Evolutionary conservation across 495 filamentous ascomycete genomes (phyloP).

Genomic region (Penicillium robsamsonii): DNA sequence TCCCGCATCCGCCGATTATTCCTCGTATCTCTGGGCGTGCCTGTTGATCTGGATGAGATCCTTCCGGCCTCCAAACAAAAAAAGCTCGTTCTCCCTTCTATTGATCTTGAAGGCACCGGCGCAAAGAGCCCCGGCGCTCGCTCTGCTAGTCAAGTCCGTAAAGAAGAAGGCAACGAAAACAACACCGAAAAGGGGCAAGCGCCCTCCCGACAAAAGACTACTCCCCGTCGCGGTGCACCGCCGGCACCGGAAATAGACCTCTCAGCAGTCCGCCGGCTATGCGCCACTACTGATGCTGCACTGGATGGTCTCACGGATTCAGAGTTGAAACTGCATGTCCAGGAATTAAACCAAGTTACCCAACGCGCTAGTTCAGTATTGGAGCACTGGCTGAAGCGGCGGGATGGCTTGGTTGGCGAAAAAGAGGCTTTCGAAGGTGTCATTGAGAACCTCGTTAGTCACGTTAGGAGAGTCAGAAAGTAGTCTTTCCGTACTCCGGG

Average conservation of each 20-base stretch:
- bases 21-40: constrained; percentile 91
- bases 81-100: constrained; percentile 89
- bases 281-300: constrained; percentile 79
- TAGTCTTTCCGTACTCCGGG: constrained; percentile 25
- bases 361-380: constrained; percentile 70
- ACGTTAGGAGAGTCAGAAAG: constrained; percentile 85
- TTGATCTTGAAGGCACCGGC: constrained; percentile 52
- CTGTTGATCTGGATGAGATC: constrained; percentile 95
- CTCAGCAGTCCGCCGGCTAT: constrained; percentile 71
- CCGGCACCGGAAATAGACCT: constrained; percentile 77
- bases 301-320: constrained; percentile 68
- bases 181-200: constrained; percentile 40
- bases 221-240: constrained; percentile 51
- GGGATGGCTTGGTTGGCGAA: constrained; percentile 80
- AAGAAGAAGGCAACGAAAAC: constrained; percentile 50
- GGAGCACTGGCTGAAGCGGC: constrained; percentile 83
- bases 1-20: constrained; percentile 95
- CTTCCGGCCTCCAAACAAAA: constrained; percentile 95
- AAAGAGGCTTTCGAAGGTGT: constrained; percentile 96
- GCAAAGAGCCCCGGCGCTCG: constrained; percentile 29
- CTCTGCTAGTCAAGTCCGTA: constrained; percentile 43
- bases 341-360: constrained; percentile 64
- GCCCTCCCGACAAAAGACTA: constrained; percentile 39
- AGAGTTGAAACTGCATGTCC: constrained; percentile 75
- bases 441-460: constrained; percentile 96